Evolutionary conservation across 1,284 basidiomycete species (phyloP).

Genomic region (Veloboletus limbatus): DNA sequence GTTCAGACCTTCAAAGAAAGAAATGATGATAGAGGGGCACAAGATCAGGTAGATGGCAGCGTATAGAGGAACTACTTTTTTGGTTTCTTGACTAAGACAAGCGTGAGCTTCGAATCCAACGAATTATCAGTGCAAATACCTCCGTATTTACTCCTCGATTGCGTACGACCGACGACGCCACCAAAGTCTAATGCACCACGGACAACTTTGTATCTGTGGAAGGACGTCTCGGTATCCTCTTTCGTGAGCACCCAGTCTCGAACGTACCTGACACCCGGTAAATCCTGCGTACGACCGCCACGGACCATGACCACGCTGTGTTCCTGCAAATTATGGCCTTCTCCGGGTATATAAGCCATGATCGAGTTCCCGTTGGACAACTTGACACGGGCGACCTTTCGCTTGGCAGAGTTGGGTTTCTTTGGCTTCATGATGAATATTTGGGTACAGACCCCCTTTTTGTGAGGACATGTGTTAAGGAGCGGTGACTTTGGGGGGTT

Average conservation of each 20-base stretch:
- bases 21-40: conserved; percentile 6
- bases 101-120: conserved; percentile 8
- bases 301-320: conserved; percentile 93
- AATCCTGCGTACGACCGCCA: conserved; percentile 95
- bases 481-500: conserved; percentile 71
- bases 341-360: conserved; percentile 95
- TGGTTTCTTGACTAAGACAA: conserved; percentile 81
- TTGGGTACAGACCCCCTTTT: conserved; percentile 86
- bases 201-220: conserved; percentile 86
- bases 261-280: conserved; percentile 91
- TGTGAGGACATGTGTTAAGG: conserved; percentile 75
- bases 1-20: no score
- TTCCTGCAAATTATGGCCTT: conserved; percentile 98
- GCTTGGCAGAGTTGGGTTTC: conserved; percentile 98
- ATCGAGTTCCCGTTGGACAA: conserved; percentile 87
- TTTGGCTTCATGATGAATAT: conserved; percentile 89
- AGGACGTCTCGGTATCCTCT: conserved; percentile 4
- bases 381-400: conserved; percentile 95
- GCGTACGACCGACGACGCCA: conserved; percentile 83
- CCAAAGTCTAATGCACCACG: conserved; percentile 91
- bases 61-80: conserved; percentile 48
- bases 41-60: background rate
- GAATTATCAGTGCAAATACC: conserved; percentile 50
- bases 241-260: background rate
- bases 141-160: conserved; percentile 90